Evolutionary conservation across 1,284 basidiomycete genomes (phyloP), one percentile per base, ranked within the genome.

Genomic region (Apiotrichum porosum): DNA sequence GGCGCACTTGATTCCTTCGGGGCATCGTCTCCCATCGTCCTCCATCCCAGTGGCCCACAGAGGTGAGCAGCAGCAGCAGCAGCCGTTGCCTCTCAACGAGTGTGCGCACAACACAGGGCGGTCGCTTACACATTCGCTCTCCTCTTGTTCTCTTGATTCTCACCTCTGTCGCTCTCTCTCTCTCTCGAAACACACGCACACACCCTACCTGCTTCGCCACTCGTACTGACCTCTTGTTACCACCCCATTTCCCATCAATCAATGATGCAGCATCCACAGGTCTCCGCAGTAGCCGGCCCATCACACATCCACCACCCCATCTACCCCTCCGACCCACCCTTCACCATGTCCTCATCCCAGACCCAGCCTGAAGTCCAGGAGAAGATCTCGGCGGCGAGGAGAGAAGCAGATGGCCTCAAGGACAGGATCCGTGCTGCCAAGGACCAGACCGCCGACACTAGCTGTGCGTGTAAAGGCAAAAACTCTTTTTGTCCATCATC

Each of bases 371-470:
- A 93, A 70, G 89, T 93, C 62, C 89, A 92, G 72, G 90, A 93
- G 77, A 73, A 88, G 69, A 97, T 98, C 73, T 89, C 92, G 47
- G 89, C 92, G 42, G 94, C 94, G 50, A 84, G 94, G 66, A 82
- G 93, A 69, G 93, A 97, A 76, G 91, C 92, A 33, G 94, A 98
- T 74, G 86, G 83, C 66, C 76, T 97, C 76, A 97, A 95, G 78
- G 93, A 97, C 80, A 93, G 92, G 83, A 95, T 97, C 70, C 81
- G 91, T 59, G 84, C 88, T 35, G 92, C 88, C 76, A 86, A 85
- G 70, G 93, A 97, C 74, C 90, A 91, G 57, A 89, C 92, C 47
- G 92, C 89, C 22, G 94, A 98, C 75, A 97, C 93, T 14, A 94
- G 86, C 65, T 77, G 93, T 97, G 71, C 76, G 92, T 84, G 19